Conservation (phyloP, 148 eudicot genomes). For the Rhododendron mucronatum region DNA sequence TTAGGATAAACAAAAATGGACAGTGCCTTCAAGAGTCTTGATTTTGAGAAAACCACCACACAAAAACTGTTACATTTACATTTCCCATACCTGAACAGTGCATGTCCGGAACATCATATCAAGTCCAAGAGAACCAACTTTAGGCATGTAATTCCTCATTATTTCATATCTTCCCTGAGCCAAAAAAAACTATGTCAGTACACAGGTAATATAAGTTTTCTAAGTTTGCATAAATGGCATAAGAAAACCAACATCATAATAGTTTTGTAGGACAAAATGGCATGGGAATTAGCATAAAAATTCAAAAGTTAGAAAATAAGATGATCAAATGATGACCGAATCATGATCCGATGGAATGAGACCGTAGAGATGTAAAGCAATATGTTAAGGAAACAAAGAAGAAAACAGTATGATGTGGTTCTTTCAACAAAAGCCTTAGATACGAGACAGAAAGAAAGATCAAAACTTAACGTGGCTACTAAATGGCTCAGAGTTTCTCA, state of each 20-base stretch:
- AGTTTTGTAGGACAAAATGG: neutral
- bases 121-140: conserved; percentile 95
- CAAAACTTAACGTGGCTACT: neutral
- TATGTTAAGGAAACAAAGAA: neutral
- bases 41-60: neutral
- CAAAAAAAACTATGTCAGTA: conserved; percentile 26
- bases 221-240: neutral
- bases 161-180: conserved; percentile 96
- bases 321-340: neutral
- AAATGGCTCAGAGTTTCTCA: neutral
- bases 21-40: neutral
- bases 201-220: conserved; percentile 5
- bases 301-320: neutral
- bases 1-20: neutral
- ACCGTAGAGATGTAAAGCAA: neutral
- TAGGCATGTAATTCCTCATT: conserved; percentile 97
- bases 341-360: neutral
- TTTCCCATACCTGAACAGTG: conserved; percentile 78
- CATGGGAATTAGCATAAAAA: neutral
- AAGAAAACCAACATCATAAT: neutral
- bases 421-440: neutral
- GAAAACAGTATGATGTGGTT: neutral
- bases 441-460: neutral
- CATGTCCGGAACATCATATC: conserved; percentile 99
- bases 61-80: conserved; percentile 3